Evolutionary conservation across 768 basidiomycete genomes (phyloP).

Genomic region (Kwoniella pini): DNA sequence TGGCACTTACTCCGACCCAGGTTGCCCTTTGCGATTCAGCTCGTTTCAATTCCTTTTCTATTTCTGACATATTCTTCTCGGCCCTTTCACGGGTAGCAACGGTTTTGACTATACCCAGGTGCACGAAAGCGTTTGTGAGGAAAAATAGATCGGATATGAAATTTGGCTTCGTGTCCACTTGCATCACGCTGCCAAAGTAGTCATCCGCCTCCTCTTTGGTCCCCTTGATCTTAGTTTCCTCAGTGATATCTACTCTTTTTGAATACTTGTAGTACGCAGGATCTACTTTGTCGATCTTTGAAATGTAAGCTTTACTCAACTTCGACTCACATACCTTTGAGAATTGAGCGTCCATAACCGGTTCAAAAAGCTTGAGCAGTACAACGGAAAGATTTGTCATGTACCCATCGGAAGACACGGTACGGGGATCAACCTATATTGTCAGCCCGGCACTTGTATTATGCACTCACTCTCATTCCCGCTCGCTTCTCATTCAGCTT

Average conservation of each 20-base stretch:
- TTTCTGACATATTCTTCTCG: conserved; percentile 58
- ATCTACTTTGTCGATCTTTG: conserved; percentile 88
- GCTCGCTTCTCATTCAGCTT: conserved; percentile 78
- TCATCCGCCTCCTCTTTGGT: conserved; percentile 79
- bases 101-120: conserved; percentile 82
- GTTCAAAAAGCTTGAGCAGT: conserved; percentile 81
- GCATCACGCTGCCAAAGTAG: conserved; percentile 63
- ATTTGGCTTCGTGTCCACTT: conserved; percentile 69
- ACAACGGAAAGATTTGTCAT: conserved; percentile 87
- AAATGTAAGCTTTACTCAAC: conserved; percentile 2
- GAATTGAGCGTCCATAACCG: conserved; percentile 89
- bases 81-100: conserved; percentile 67
- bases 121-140: conserved; percentile 79
- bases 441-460: conserved; percentile 4
- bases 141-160: conserved; percentile 97
- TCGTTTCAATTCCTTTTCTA: conserved; percentile 73
- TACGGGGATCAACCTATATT: conserved; percentile 74
- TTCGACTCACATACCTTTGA: conserved; percentile 65
- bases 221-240: conserved; percentile 92
- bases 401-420: conserved; percentile 86
- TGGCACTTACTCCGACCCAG: conserved; percentile 74
- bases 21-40: conserved; percentile 69
- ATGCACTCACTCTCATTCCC: conserved; percentile 73
- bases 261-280: conserved; percentile 74
- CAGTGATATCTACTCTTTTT: conserved; percentile 70